Evolutionary conservation across 2,329 filamentous ascomycete species (phyloP).

Genomic region (Endothia cerciana): DNA sequence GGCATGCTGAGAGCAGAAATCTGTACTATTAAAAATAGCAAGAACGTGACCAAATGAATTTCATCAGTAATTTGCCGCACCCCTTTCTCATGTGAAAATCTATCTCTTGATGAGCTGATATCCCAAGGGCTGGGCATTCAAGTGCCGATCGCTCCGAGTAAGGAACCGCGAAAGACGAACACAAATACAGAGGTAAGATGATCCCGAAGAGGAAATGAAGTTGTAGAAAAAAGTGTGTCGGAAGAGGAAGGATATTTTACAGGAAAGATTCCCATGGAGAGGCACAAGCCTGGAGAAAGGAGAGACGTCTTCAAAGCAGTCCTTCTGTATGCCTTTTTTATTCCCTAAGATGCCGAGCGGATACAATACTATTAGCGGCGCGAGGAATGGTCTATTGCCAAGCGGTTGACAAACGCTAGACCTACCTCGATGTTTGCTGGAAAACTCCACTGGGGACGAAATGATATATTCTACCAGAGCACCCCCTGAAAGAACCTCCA

Average conservation of each 20-base stretch:
- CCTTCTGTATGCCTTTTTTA: too few relatives aligned
- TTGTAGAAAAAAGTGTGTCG: background rate
- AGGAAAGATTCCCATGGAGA: background rate
- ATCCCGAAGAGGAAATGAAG: too few relatives aligned
- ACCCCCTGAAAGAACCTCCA: background rate
- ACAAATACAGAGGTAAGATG: background rate
- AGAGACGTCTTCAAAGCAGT: too few relatives aligned
- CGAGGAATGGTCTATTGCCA: too few relatives aligned
- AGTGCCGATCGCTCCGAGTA: background rate
- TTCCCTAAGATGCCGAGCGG: background rate
- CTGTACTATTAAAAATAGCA: constrained; percentile 21
- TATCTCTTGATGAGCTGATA: background rate
- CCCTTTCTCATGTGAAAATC: background rate
- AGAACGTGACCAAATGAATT: background rate
- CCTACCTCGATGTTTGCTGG: too few relatives aligned
- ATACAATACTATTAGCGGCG: too few relatives aligned
- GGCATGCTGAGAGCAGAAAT: constrained; percentile 23
- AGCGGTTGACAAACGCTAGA: background rate
- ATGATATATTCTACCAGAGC: too few relatives aligned
- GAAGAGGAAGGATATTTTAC: background rate
- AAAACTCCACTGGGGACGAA: too few relatives aligned
- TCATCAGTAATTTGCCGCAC: background rate
- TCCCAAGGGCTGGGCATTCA: background rate
- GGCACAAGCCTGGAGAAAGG: background rate
- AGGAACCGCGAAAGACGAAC: background rate